Evolutionary conservation across 176 grass and related monocot genomes (phyloP).

Genomic region (Oryza longistaminata): DNA sequence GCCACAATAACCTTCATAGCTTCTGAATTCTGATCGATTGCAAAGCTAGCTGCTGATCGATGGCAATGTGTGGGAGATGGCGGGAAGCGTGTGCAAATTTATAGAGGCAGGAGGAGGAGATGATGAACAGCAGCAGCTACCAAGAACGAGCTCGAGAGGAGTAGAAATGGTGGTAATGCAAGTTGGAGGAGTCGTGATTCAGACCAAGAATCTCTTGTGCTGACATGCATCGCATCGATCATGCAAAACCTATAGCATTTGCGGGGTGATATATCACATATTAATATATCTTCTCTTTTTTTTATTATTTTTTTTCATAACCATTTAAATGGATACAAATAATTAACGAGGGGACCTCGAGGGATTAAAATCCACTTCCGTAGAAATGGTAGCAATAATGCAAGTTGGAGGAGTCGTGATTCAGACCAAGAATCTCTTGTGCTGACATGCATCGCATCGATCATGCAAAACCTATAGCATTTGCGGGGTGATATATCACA

Average conservation of each 20-base stretch:
- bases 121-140: background rate
- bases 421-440: background rate
- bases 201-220: background rate
- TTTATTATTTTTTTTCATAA: too few relatives aligned
- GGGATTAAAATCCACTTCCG: background rate
- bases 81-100: conserved; percentile 12
- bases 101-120: conserved; percentile 22
- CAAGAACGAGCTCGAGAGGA: background rate
- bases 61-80: background rate
- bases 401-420: background rate
- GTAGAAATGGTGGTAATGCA: background rate
- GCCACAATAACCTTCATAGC: conserved; percentile 41
- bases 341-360: too few relatives aligned
- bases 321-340: too few relatives aligned
- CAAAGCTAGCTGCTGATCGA: background rate
- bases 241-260: too few relatives aligned
- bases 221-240: background rate
- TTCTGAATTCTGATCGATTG: background rate
- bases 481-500: too few relatives aligned
- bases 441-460: background rate
- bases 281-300: too few relatives aligned
- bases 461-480: too few relatives aligned
- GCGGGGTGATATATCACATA: too few relatives aligned
- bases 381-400: background rate
- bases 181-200: background rate